Base-by-base conservation (phyloP, 768 basidiomycete genomes). In the Boletus sp. region DNA sequence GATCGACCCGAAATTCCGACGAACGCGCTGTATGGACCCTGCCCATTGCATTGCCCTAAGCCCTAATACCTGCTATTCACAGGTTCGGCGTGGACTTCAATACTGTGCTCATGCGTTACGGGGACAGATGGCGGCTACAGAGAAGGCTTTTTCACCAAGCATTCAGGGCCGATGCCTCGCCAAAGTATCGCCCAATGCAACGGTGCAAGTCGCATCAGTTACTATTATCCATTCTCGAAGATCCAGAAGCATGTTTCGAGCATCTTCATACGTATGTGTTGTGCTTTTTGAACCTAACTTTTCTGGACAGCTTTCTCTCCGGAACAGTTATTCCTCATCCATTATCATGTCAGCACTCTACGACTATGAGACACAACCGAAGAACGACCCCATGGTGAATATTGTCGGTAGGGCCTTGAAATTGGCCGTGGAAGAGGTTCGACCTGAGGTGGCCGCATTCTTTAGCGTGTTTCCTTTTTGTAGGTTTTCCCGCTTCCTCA, bases 91-190 rank as follows among this genome's bases (percentile, higher is more conserved):
- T 77, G 52, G 71, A 66, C 65, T 76, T 74, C 56, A 68, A 71
- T 47, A 65, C 69, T 1, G 68, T 62, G 12, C 47, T 75, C 12
- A 67, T 74, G 63, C 63, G 45, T n/a, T 76, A 78, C 55, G 76
- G 75, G 10, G 64, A 68, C 15, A 64, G 64, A 50, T 78, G 76
- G 78, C 69, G 73, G 14, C 42, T 47, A 28, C 72, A 76, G 37
- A 61, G 76, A 55, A 65, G 70, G 36, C 55, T 75, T 5, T 70
- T 71, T 36, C 76, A 77, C 41, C 72, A 77, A 40, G 64, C 66
- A 28, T 75, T 77, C 63, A 62, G 63, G 33, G 63, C 63, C 9
- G 64, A 69, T 30, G 64, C 63, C 2, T 47, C 62, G 8, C 30
- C 57, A 15, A 54, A 54, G 8, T 77, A 71, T 51, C 64, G 60